A percentile compares a stretch with the other conserved stretches of the same genome.
These are phyloP conservation scores for Pythium rhizo-oryzae DNA, from an alignment of 352 stramenopile genomes.

Conservation along the genomic window DNA sequence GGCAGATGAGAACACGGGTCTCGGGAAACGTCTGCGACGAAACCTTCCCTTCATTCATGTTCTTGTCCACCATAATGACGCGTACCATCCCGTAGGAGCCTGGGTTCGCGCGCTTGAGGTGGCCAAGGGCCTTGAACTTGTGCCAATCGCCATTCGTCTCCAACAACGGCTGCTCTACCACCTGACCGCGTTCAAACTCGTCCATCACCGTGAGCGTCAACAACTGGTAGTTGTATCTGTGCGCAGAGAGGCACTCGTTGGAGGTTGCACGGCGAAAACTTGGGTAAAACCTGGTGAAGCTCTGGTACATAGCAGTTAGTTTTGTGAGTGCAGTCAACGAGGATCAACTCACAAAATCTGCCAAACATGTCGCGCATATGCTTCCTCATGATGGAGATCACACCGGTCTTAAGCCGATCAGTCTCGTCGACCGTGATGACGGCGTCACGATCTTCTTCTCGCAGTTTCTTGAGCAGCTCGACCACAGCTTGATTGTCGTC, in stretches of 20 bases:
- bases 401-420: neutral
- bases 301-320: slow-evolving; percentile 15
- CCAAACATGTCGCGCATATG: slow-evolving; percentile 8
- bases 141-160: slow-evolving; percentile 26
- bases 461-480: neutral
- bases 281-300: neutral
- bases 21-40: neutral
- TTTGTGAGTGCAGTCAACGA: slow-evolving; percentile 23
- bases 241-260: neutral
- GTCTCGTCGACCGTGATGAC: slow-evolving; percentile 14
- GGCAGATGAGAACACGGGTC: slow-evolving; percentile 10
- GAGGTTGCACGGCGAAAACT: neutral
- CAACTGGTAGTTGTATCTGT: slow-evolving; percentile 28
- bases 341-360: slow-evolving; percentile 12
- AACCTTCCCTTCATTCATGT: slow-evolving; percentile 22
- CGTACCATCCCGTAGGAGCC: neutral
- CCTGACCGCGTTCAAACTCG: slow-evolving; percentile 8
- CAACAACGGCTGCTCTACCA: slow-evolving; percentile 21
- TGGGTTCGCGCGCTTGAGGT: slow-evolving; percentile 15
- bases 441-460: neutral
- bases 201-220: slow-evolving; percentile 26
- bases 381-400: slow-evolving; percentile 8
- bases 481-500: neutral
- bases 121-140: neutral
- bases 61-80: slow-evolving; percentile 29